A percentile compares a stretch with the other conserved stretches of the same genome.
Evolutionary conservation across 805 yeast genomes (phyloP).

Genomic region (Cyberlindnera amylophila): DNA sequence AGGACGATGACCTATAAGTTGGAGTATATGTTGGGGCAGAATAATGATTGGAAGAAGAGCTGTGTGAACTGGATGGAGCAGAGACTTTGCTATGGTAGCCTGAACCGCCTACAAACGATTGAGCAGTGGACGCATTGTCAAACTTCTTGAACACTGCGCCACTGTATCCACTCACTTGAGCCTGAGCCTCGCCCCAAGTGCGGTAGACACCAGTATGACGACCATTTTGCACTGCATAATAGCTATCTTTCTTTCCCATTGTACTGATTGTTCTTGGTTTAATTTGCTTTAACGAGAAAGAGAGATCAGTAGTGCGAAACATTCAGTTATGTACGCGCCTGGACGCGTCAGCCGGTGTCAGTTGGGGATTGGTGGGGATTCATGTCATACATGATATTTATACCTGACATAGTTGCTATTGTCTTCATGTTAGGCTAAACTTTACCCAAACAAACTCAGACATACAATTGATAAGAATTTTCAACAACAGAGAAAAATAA

Average conservation of each 20-base stretch:
- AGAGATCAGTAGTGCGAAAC: no score
- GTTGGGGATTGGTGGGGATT: no score
- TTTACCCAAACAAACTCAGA: no score
- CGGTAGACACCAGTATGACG: constrained; percentile 39
- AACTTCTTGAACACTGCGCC: constrained; percentile 39
- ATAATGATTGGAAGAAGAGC: background rate
- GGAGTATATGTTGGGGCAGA: background rate
- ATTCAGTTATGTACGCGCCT: no score
- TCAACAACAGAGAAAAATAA: no score
- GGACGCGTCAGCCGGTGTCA: no score
- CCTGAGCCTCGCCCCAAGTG: constrained; percentile 55
- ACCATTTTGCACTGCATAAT: constrained; percentile 36
- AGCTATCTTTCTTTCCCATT: constrained; percentile 1
- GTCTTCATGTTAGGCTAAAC: no score
- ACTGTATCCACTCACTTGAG: constrained; percentile 44
- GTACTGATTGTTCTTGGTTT: background rate
- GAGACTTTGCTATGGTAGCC: background rate
- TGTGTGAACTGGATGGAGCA: background rate
- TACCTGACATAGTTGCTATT: no score
- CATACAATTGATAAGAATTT: no score
- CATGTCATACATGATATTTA: no score
- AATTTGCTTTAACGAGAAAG: background rate
- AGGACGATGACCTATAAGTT: background rate
- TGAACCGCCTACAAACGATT: constrained; percentile 28
- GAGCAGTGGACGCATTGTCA: constrained; percentile 44